Base-by-base conservation (phyloP, 768 basidiomycete genomes). In the Pulveroboletus sp. region DNA sequence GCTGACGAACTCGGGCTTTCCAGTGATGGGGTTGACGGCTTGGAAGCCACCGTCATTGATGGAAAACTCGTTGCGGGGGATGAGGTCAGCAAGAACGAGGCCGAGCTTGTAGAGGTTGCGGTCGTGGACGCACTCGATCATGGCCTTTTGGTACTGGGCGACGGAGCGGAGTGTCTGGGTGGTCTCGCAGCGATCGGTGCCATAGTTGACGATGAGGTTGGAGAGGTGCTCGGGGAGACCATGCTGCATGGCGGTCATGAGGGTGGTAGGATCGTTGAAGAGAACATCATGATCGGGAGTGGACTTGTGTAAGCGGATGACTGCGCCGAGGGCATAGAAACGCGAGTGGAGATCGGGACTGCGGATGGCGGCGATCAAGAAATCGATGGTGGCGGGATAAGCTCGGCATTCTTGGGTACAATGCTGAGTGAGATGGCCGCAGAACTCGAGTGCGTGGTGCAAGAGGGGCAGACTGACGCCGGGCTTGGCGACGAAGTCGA, bases 31-130 rank as follows among this genome's bases (percentile, higher is more conserved):
- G 45, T 81, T 67, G 43, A 75, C 62, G 4, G 63, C 50, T 55
- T 79, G 70, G 60, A 78, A 83, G 26, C 56, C 63, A 1, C 83
- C 83, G 37, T 84, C 76, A 1, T 69, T 57, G 40, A 85, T 71
- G 0, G 81, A 74, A 57, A 79, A 83, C 60, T 85, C 82, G 4
- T 81, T 82, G 29, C 68, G 65, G 13, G 76, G 62, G 53, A 86
- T 79, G 41, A 78, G 65, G 16, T 68, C 62, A 0, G 75, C 74
- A 12, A 82, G 67, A 24, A 64, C 71, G 26, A 76, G 51, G 2
- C 83, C 82, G 6, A 85, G 72, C 3, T 67, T 47, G 56, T 76
- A 73, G 3, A 84, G 52, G 56, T 85, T 75, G 24, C 60, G 64
- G 55, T 78, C 74, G 50, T 73, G 68, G 2, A 69, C 71, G 51